Base-by-base conservation (phyloP, 768 basidiomycete genomes). In the Dioszegia crocea region DNA sequence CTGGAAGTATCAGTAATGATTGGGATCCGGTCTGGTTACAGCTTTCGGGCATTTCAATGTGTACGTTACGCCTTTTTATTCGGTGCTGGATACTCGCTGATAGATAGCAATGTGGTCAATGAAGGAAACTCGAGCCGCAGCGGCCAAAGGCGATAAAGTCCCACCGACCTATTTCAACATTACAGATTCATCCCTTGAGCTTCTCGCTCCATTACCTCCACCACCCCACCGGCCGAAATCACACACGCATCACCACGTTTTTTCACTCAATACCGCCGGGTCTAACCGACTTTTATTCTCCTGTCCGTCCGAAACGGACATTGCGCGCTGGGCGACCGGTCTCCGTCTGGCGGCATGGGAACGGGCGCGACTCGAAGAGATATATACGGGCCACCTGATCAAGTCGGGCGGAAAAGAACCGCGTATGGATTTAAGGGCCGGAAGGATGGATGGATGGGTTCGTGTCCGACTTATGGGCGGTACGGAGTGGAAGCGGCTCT, bases 301-400 rank as follows among this genome's bases (percentile, higher is more conserved):
- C 9, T 93, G 91, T 72, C 87, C 87, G 17, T 82, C 82, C 21
- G 83, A 85, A 27, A 74, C 80, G 43, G 83, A 85, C 16, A 81
- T 93, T 53, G 81, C 88, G 30, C 85, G 87, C n/a, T 98, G 94
- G 94, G 86, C 89, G 6, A 86, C 90, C 23, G 91, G 91, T 4
- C 81, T 98, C 36, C 86, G 96, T 17, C 82, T 99, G 4, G 85
- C 88, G 10, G 83, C 88, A 51, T 99, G 92, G 91, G 96, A 99
- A 78, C 91, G 93, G 71, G 87, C 89, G 1, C 85, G 91, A 41
- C 82, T 97, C 16, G 91, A 96, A 77, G 94, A 99, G 79, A 91
- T 99, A 60, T 98, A 98, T 75, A 97, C 96, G 0, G 93, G 91
- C 4, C 90, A 97, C 79, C 79, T 97, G 43, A 83, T 97, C 62